Percentiles rank a stretch among this genome's conserved stretches.
These are phyloP conservation scores for Amanita phalloides DNA, from an alignment of 768 basidiomycete species.

Conservation along the genomic window DNA sequence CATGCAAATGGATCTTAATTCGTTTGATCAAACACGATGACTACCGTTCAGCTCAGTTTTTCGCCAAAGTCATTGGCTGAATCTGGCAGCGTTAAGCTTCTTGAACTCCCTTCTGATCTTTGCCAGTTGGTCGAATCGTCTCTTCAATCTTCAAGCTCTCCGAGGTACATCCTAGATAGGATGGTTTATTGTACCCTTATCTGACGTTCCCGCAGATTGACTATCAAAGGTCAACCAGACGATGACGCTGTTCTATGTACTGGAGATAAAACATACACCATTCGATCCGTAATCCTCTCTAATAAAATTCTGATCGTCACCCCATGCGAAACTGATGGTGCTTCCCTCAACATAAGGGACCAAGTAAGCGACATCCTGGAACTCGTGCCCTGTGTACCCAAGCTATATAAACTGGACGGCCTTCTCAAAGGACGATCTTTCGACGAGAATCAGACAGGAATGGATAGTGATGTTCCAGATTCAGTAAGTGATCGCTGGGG, in stretches of 20 bases:
- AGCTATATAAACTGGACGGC: conserved; percentile 50
- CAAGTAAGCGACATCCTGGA: conserved; percentile 81
- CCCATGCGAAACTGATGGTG: conserved; percentile 23
- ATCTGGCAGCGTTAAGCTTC: conserved; percentile 47
- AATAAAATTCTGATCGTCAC: conserved; percentile 78
- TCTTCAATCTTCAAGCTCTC: conserved; percentile 18
- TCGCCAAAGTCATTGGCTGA: conserved; percentile 37
- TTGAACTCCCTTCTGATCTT: conserved; percentile 69
- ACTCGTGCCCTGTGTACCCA: conserved; percentile 66
- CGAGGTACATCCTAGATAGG: conserved; percentile 1
- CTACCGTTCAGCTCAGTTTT: conserved; percentile 40
- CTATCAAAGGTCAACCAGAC: conserved; percentile 69
- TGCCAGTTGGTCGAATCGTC: conserved; percentile 50
- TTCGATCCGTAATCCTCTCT: conserved; percentile 82
- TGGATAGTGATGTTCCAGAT: conserved; percentile 9
- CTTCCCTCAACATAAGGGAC: conserved; percentile 46
- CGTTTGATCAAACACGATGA: conserved; percentile 20
- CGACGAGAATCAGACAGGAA: conserved; percentile 52
- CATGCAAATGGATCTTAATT: not conserved
- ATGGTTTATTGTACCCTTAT: not conserved
- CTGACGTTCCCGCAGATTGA: conserved; percentile 30
- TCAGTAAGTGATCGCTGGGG: not conserved
- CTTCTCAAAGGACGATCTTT: conserved; percentile 61
- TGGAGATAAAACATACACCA: conserved; percentile 59
- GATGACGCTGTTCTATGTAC: conserved; percentile 94